Evolutionary conservation across 1,284 basidiomycete genomes (phyloP).

Genomic region (Melampsora americana): DNA sequence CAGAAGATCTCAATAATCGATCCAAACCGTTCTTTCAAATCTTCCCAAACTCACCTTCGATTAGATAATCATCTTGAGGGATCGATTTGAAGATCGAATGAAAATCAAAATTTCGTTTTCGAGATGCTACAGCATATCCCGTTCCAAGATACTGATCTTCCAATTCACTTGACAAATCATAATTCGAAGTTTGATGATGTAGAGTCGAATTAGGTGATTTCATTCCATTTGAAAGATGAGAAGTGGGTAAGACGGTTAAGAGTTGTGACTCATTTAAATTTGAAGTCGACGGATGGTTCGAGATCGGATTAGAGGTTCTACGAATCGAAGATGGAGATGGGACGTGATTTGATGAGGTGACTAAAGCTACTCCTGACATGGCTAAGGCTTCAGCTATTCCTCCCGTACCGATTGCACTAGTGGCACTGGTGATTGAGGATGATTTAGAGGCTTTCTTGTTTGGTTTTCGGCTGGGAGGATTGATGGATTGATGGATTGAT

Average conservation of each 20-base stretch:
- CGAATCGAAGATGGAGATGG: background rate
- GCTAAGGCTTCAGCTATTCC: constrained; percentile 22
- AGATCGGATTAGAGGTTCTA: background rate
- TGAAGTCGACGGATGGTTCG: background rate
- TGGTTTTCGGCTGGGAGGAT: background rate
- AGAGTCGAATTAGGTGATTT: background rate
- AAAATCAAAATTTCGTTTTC: constrained; percentile 90
- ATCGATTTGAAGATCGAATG: constrained; percentile 80
- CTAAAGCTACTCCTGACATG: constrained; percentile 21
- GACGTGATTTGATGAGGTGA: background rate
- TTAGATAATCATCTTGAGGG: constrained; percentile 94
- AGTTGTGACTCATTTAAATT: background rate
- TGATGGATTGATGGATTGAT: background rate
- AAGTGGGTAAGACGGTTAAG: constrained; percentile 8
- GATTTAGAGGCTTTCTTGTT: background rate
- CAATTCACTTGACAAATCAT: background rate
- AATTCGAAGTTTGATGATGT: background rate
- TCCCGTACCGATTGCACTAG: background rate
- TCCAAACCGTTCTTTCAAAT: too few relatives aligned
- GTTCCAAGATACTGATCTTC: constrained; percentile 28
- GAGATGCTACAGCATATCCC: constrained; percentile 94
- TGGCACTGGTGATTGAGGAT: background rate
- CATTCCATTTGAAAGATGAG: background rate
- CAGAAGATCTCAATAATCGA: too few relatives aligned
- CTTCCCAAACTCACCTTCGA: constrained; percentile 80